Conservation (phyloP, 2,329 filamentous ascomycete genomes). For the Hypoxylon sp. region DNA sequence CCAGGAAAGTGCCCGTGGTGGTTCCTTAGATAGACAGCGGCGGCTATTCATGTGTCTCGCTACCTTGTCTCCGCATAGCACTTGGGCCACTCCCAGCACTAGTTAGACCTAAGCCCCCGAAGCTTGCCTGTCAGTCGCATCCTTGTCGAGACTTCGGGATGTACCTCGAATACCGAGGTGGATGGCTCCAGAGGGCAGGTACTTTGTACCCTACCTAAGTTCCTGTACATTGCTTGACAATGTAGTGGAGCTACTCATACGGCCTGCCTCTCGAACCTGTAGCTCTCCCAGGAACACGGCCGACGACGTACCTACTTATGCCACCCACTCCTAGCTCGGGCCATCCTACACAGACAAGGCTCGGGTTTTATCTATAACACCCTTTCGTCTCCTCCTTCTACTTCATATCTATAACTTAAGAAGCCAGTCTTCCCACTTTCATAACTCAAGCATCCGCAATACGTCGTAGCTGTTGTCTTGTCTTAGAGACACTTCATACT, state of each 20-base stretch:
- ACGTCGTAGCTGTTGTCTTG: slow-evolving; percentile 1
- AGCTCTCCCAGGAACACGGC: slow-evolving; percentile 40
- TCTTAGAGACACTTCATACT: slow-evolving; percentile 28
- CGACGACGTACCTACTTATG: slow-evolving; percentile 40
- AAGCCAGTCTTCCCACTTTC: slow-evolving; percentile 39
- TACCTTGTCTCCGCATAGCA: slow-evolving; percentile 38
- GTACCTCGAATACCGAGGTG: slow-evolving; percentile 36
- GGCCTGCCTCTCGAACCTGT: slow-evolving; percentile 37
- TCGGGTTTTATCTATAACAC: slow-evolving; percentile 44
- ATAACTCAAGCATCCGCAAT: slow-evolving; percentile 27
- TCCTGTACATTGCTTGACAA: slow-evolving; percentile 36
- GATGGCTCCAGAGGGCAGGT: slow-evolving; percentile 22
- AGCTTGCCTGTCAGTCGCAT: slow-evolving; percentile 31
- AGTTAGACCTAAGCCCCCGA: slow-evolving; percentile 38
- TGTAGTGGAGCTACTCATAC: slow-evolving; percentile 38
- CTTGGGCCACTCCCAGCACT: slow-evolving; percentile 33
- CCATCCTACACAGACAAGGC: slow-evolving; percentile 37
- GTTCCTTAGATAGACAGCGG: slow-evolving; percentile 30
- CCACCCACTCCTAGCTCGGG: slow-evolving; percentile 35
- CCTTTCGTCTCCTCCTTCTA: slow-evolving; percentile 40
- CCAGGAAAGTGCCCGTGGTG: slow-evolving; percentile 21
- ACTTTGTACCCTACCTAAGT: slow-evolving; percentile 32
- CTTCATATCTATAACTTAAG: slow-evolving; percentile 32
- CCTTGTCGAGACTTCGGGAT: slow-evolving; percentile 36
- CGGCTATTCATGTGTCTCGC: slow-evolving; percentile 43